Evolutionary conservation across 805 yeast genomes (phyloP).

Genomic region (Kluyveromyces siamensis): DNA sequence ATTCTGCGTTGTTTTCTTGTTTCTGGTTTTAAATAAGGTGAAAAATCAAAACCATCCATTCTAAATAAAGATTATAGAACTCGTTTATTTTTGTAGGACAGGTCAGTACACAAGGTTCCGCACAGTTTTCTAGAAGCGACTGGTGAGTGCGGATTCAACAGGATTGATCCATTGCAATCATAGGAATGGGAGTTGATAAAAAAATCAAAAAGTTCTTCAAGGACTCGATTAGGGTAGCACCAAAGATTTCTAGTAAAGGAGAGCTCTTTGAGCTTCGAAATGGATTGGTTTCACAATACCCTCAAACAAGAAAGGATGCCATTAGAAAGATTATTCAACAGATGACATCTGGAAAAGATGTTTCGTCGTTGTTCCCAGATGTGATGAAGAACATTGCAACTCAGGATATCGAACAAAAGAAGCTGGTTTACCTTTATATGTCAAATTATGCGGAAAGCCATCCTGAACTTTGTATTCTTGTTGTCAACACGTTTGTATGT

Average conservation of each 20-base stretch:
- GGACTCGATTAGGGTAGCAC: slow-evolving; percentile 29
- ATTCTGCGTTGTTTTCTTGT: too few species aligned
- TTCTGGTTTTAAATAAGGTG: too few species aligned
- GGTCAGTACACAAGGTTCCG: too few species aligned
- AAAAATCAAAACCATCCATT: too few species aligned
- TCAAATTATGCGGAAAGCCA: slow-evolving; percentile 97
- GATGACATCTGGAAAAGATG: slow-evolving; percentile 97
- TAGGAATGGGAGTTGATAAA: slow-evolving; percentile 18
- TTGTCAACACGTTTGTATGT: slow-evolving; percentile 91
- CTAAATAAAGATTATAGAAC: too few species aligned
- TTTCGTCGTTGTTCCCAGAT: slow-evolving; percentile 89
- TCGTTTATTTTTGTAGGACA: too few species aligned
- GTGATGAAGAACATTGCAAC: slow-evolving; percentile 95
- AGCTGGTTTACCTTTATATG: slow-evolving; percentile 83
- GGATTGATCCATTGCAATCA: neutral
- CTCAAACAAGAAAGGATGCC: slow-evolving; percentile 91
- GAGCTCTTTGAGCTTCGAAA: slow-evolving; percentile 86
- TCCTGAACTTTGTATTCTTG: slow-evolving; percentile 91
- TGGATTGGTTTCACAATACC: slow-evolving; percentile 91
- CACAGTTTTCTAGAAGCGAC: too few species aligned
- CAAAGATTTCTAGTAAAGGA: slow-evolving; percentile 38
- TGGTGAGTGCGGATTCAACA: too few species aligned
- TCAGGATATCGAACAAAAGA: slow-evolving; percentile 92
- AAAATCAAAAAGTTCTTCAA: slow-evolving; percentile 28
- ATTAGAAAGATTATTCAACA: slow-evolving; percentile 95